phyloP scores from a whole-genome alignment of 176 grass and related monocot species.

The Oryza brachyantha region DNA sequence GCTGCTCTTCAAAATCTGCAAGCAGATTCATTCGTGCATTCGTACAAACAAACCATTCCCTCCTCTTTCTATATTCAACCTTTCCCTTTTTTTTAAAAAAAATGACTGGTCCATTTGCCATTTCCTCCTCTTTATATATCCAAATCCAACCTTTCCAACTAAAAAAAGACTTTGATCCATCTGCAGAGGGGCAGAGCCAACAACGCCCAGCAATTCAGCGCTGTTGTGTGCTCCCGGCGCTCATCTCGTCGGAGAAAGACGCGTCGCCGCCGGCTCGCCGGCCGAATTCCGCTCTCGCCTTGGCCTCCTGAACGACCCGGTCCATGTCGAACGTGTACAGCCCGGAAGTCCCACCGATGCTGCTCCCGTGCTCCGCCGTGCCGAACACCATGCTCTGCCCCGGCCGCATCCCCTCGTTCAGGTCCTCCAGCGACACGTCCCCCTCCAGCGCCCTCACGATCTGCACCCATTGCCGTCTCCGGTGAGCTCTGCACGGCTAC shows the following conservation, averaged over 20 bases:
- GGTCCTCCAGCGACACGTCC: conserved; percentile 60
- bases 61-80: not conserved
- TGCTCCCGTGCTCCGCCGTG: conserved; percentile 22
- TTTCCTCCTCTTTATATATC: not conserved
- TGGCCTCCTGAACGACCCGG: conserved; percentile 23
- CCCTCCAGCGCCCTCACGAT: conserved; percentile 72
- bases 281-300: conserved; percentile 24
- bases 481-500: not conserved
- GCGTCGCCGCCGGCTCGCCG: conserved; percentile 7
- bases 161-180: not conserved
- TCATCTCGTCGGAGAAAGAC: conserved; percentile 24
- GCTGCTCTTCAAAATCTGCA: not conserved
- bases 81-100: not conserved
- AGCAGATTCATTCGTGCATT: not conserved
- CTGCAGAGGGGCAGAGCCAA: too few species aligned
- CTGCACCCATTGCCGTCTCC: conserved; percentile 16
- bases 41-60: not conserved
- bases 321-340: conserved; percentile 36
- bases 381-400: conserved; percentile 63
- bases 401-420: conserved; percentile 55
- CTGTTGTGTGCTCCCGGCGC: too few species aligned
- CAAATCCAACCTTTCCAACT: not conserved
- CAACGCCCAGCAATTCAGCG: too few species aligned
- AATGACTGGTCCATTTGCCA: not conserved
- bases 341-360: not conserved